A percentile compares a stretch with the other conserved stretches of the same genome.
These are phyloP conservation scores for Cyclotella choctawhatcheeana DNA, from an alignment of 108 stramenopile species.

Conservation along the genomic window DNA sequence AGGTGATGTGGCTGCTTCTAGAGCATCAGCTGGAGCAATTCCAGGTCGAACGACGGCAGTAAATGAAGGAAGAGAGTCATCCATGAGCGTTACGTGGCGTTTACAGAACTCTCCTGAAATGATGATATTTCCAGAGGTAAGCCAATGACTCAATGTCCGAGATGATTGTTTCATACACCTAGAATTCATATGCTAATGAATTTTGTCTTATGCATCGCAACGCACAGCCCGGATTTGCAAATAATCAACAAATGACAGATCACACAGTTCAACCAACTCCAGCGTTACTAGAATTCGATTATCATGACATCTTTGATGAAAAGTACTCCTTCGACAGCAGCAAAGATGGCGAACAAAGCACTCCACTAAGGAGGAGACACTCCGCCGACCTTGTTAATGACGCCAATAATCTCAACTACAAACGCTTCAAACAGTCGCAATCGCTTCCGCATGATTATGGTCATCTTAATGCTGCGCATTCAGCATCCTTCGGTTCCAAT, in stretches of 20 bases:
- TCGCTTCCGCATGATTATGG: slow-evolving; percentile 4
- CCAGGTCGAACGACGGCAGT: not conserved
- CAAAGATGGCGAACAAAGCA: not conserved
- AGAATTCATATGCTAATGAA: too few species aligned
- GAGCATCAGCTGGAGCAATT: not conserved
- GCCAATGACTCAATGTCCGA: too few species aligned
- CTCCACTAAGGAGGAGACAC: not conserved
- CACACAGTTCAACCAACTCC: not conserved
- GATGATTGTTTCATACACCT: too few species aligned
- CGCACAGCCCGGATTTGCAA: not conserved
- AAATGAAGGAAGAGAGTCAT: not conserved
- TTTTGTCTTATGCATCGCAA: too few species aligned
- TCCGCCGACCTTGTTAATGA: not conserved
- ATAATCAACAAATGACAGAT: not conserved
- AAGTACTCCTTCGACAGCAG: slow-evolving; percentile 7
- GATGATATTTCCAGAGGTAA: slow-evolving; percentile 7
- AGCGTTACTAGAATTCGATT: slow-evolving; percentile 1
- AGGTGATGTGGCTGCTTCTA: not conserved
- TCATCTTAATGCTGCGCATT: not conserved
- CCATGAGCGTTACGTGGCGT: not conserved
- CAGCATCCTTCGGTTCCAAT: slow-evolving; percentile 1
- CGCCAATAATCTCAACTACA: not conserved
- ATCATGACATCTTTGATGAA: not conserved
- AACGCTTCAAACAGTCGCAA: not conserved
- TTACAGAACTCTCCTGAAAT: slow-evolving; percentile 10